Conservation (phyloP, 768 basidiomycete species). For the Tulasnella sp. region DNA sequence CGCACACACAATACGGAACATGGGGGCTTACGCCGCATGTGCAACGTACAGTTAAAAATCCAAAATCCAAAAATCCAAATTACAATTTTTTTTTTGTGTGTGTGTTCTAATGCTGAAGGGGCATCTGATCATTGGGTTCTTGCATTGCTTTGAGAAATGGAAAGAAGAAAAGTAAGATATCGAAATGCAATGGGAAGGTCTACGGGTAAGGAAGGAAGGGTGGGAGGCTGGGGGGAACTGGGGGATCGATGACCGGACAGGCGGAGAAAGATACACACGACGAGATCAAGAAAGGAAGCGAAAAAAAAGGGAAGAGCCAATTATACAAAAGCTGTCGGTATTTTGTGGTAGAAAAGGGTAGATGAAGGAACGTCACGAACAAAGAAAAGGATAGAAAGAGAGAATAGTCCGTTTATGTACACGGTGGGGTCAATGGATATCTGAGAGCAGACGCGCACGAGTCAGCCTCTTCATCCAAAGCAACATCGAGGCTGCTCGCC, state of each 20-base stretch:
- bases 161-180: not conserved
- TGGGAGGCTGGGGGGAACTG: not conserved
- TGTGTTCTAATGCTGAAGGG: too few relatives aligned
- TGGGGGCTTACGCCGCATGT: too few relatives aligned
- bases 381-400: not conserved
- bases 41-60: too few relatives aligned
- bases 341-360: not conserved
- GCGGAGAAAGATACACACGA: not conserved
- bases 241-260: not conserved
- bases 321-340: slow-evolving; percentile 12
- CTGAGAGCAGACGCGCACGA: not conserved
- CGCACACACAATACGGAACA: too few relatives aligned
- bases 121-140: too few relatives aligned
- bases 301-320: not conserved
- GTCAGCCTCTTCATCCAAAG: not conserved
- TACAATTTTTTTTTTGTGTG: too few relatives aligned
- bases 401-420: slow-evolving; percentile 11
- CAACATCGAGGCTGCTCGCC: not conserved
- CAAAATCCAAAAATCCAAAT: too few relatives aligned
- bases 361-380: slow-evolving; percentile 1
- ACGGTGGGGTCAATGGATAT: not conserved
- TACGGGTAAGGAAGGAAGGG: not conserved
- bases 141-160: too few relatives aligned
- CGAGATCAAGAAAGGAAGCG: not conserved
- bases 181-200: too few relatives aligned